Base-by-base conservation (phyloP, 2,329 filamentous ascomycete genomes). In the Sclerotinia subarctica region DNA sequence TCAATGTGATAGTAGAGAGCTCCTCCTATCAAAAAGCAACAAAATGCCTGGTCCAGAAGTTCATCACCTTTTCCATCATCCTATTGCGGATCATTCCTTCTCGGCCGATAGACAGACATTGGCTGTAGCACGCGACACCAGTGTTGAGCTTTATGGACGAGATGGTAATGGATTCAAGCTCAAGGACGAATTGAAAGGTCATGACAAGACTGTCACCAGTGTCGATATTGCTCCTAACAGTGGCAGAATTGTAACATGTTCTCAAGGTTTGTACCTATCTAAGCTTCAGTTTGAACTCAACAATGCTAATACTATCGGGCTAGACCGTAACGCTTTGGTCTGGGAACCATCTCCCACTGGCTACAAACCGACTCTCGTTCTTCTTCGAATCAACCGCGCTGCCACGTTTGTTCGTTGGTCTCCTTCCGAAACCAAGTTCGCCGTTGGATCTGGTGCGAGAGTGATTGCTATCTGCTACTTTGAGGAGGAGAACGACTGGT, bases 401-500 rank as follows among this genome's bases (percentile, higher is more conserved):
- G 95, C 95, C 5, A 99, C 95, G 0, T 97, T 94, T 77, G 95
- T 97, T 63, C 92, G 95, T 76, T 99, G 95, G 95, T 96, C 93
- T 29, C 95, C 95, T 3, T 94, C 91, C 29, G 95, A 99, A 84
- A 91, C 89, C 78, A 99, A 99, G 81, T 99, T 99, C 79, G 95
- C 95, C 66, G 95, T 98, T 35, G 95, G 95, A 70, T 97, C 94
- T 38, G 95, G 95, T 70, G 95, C 97, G 74, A 90, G 95, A 72
- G 91, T 97, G 72, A 97, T 99, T 76, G 93, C 95, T 52, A 87
- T 98, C 74, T 99, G 95, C 85, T 98, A 98, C 83, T 99, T 99
- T 75, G 95, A 99, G 78, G 92, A 97, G 79, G 95, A 99, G 81
- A 97, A 99, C 81, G 94, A 99, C 83, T 99, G 95, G 95, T 99